Evolutionary conservation across 352 stramenopile species (phyloP).

Genomic region (Thraustochytrium striatum): DNA sequence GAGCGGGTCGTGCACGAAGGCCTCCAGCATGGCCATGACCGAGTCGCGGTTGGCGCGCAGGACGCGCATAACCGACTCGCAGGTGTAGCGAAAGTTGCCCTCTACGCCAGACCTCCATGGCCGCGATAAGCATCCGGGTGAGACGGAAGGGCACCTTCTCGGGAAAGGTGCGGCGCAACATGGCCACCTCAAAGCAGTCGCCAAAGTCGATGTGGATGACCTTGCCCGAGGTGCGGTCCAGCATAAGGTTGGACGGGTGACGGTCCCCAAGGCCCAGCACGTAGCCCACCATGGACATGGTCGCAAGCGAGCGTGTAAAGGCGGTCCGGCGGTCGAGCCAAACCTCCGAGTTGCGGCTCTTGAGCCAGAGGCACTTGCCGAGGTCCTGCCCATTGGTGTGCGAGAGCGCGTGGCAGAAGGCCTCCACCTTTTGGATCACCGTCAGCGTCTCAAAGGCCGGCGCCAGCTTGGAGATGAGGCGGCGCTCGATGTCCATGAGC

Average conservation of each 20-base stretch:
- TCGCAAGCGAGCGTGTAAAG: conserved; percentile 92
- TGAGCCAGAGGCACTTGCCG: conserved; percentile 98
- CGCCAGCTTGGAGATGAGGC: conserved; percentile 92
- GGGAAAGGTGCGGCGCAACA: conserved; percentile 97
- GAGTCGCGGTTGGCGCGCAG: conserved; percentile 93
- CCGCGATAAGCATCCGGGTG: conserved; percentile 96
- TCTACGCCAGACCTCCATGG: conserved; percentile 99
- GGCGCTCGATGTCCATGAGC: conserved; percentile 88
- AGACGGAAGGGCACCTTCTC: conserved; percentile 98
- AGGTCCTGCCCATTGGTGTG: conserved; percentile 70
- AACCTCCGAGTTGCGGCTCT: conserved; percentile 93
- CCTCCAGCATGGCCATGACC: conserved; percentile 98
- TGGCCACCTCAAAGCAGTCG: conserved; percentile 97
- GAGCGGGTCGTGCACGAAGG: conserved; percentile 99
- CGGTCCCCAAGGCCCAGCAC: conserved; percentile 97
- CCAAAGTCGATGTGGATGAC: conserved; percentile 94
- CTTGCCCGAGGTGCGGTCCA: conserved; percentile 95
- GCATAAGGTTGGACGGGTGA: conserved; percentile 99
- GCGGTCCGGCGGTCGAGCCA: conserved; percentile 96
- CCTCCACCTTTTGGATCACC: conserved; percentile 96
- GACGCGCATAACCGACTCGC: conserved; percentile 93
- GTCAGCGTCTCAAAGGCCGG: conserved; percentile 88
- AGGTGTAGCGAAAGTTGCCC: conserved; percentile 95
- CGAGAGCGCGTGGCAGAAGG: conserved; percentile 80
- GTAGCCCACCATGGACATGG: conserved; percentile 99